These are phyloP conservation scores for Decorospora gaudefroyi DNA, from an alignment of 2,329 filamentous ascomycete species.

Conservation along the genomic window DNA sequence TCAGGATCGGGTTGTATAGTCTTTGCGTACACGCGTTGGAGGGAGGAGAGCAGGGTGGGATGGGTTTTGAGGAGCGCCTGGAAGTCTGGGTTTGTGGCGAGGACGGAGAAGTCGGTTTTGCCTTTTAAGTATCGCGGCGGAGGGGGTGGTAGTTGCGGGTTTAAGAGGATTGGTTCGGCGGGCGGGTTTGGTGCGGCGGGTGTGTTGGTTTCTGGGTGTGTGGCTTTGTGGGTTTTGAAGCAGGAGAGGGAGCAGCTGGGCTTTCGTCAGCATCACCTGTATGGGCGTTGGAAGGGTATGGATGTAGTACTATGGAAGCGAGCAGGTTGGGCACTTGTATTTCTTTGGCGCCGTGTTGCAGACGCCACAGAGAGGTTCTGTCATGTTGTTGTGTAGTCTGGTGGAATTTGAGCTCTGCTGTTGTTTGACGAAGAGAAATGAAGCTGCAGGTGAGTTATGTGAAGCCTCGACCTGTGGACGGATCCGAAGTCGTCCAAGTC, in stretches of 20 bases:
- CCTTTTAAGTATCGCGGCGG: slow-evolving; percentile 39
- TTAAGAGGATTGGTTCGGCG: slow-evolving; percentile 20
- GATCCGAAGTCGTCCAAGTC: slow-evolving; percentile 16
- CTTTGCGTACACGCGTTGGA: slow-evolving; percentile 42
- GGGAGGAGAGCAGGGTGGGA: slow-evolving; percentile 28
- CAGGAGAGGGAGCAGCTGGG: slow-evolving; percentile 40
- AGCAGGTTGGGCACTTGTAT: slow-evolving; percentile 57
- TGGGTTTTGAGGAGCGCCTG: slow-evolving; percentile 35
- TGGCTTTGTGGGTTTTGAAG: slow-evolving; percentile 41
- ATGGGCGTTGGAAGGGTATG: not conserved
- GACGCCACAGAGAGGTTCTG: slow-evolving; percentile 48
- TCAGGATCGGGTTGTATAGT: slow-evolving; percentile 42
- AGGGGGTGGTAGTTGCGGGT: slow-evolving; percentile 36
- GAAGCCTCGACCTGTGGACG: too few relatives aligned
- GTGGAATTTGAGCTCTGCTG: too few relatives aligned
- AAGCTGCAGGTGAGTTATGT: too few relatives aligned
- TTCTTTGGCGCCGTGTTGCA: slow-evolving; percentile 53
- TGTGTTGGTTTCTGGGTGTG: slow-evolving; percentile 17
- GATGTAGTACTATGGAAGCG: slow-evolving; percentile 51
- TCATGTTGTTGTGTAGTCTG: slow-evolving; percentile 29
- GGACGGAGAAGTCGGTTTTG: slow-evolving; percentile 39
- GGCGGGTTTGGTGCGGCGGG: slow-evolving; percentile 8
- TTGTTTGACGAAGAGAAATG: too few relatives aligned
- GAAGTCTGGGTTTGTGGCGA: slow-evolving; percentile 37
- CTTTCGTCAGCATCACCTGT: slow-evolving; percentile 8